Evolutionary conservation across 805 yeast species (phyloP).

Genomic region (Clavispora fructus): DNA sequence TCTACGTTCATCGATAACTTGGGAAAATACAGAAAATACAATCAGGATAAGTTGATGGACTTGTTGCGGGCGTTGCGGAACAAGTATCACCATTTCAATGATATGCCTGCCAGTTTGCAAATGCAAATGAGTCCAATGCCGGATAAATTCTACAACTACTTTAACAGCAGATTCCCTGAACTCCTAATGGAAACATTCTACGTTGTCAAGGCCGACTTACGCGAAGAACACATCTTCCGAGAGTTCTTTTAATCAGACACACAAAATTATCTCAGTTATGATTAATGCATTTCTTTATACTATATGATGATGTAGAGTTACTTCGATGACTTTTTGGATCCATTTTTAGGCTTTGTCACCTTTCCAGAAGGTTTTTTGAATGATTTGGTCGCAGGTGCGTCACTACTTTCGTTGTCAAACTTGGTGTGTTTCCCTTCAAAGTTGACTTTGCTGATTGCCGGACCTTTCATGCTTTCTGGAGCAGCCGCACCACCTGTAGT

Average conservation of each 20-base stretch:
- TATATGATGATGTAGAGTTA: background rate
- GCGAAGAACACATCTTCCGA: slow-evolving; percentile 57
- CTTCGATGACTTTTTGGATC: slow-evolving; percentile 1
- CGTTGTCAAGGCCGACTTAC: slow-evolving; percentile 51
- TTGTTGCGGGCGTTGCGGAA: slow-evolving; percentile 84
- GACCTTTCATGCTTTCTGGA: slow-evolving; percentile 23
- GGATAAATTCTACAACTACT: slow-evolving; percentile 76
- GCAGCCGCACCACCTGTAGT: slow-evolving; percentile 28
- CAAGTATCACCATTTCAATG: slow-evolving; percentile 92
- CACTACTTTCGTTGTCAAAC: slow-evolving; percentile 23
- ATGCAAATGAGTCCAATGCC: slow-evolving; percentile 74
- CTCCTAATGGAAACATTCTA: slow-evolving; percentile 70
- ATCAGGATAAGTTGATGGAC: slow-evolving; percentile 74
- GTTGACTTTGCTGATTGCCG: slow-evolving; percentile 50
- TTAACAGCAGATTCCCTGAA: slow-evolving; percentile 69
- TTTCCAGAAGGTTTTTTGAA: slow-evolving; percentile 2
- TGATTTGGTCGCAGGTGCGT: slow-evolving; percentile 1
- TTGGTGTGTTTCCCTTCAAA: slow-evolving; percentile 53
- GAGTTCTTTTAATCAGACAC: slow-evolving; percentile 26
- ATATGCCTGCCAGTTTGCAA: slow-evolving; percentile 66
- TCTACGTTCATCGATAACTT: slow-evolving; percentile 70
- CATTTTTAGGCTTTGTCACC: slow-evolving; percentile 1
- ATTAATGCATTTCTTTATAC: slow-evolving; percentile 2
- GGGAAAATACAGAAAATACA: slow-evolving; percentile 88
- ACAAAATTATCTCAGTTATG: background rate